phyloP scores from a whole-genome alignment of 805 yeast genomes.

The Candida cerambycidarum region DNA sequence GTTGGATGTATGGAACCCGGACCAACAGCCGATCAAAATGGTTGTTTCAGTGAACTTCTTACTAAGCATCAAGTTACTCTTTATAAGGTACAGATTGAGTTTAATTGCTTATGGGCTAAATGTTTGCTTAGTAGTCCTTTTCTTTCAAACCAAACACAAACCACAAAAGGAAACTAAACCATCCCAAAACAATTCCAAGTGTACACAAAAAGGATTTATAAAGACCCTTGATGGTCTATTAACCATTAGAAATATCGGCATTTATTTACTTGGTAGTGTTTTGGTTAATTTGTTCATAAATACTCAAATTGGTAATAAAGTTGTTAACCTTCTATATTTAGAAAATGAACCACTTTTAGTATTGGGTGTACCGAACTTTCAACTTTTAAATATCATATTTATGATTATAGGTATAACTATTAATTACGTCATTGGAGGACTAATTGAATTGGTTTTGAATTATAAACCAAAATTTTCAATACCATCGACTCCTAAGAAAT shows the following conservation, averaged over 20 bases:
- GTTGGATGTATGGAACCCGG: conserved; percentile 50
- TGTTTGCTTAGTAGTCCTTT: conserved; percentile 50
- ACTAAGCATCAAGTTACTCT: conserved; percentile 64
- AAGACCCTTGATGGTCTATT: conserved; percentile 35
- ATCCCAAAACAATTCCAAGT: no score
- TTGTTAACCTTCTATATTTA: conserved; percentile 4
- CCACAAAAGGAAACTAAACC: no score
- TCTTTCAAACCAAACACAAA: conserved; percentile 43
- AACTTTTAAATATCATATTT: conserved; percentile 8
- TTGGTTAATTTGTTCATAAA: conserved; percentile 22
- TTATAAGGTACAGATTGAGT: conserved; percentile 75
- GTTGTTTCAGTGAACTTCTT: conserved; percentile 47
- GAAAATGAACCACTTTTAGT: conserved; percentile 7
- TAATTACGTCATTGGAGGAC: conserved; percentile 1
- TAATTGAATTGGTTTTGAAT: not conserved
- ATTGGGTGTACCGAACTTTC: conserved; percentile 10
- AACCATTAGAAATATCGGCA: conserved; percentile 11
- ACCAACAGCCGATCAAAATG: conserved; percentile 16
- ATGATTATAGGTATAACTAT: conserved; percentile 3
- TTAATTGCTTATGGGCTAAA: conserved; percentile 69
- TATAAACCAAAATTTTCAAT: not conserved
- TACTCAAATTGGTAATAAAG: conserved; percentile 2
- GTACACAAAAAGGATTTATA: conserved; percentile 17
- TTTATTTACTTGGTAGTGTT: conserved; percentile 35
- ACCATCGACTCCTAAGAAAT: not conserved